phyloP scores from a whole-genome alignment of 2,329 filamentous ascomycete species.

The Cladosporium sphaerospermum region DNA sequence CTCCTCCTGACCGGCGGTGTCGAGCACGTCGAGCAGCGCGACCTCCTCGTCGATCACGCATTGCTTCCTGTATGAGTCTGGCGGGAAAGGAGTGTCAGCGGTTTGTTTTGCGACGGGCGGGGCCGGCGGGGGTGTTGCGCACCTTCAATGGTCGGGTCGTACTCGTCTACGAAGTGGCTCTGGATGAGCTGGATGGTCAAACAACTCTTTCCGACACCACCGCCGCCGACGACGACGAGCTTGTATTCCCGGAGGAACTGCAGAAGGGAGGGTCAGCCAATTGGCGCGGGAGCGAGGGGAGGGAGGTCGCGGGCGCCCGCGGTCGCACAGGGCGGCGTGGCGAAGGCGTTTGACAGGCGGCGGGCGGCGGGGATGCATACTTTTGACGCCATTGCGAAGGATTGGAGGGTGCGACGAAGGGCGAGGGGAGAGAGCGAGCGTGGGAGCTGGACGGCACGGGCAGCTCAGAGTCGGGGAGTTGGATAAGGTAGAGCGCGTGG shows the following conservation, averaged over 20 bases:
- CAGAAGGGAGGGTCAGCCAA: constrained; percentile 7
- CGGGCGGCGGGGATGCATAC: constrained; percentile 17
- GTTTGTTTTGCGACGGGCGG: not conserved
- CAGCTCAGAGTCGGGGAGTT: not conserved
- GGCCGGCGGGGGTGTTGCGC: constrained; percentile 27
- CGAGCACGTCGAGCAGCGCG: constrained; percentile 92
- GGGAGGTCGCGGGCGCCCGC: constrained; percentile 9
- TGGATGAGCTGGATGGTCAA: constrained; percentile 80
- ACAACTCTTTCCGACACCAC: constrained; percentile 98
- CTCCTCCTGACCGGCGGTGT: constrained; percentile 97
- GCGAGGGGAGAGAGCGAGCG: constrained; percentile 1
- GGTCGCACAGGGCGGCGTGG: constrained; percentile 12
- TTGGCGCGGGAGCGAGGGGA: constrained; percentile 12
- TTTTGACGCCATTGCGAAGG: constrained; percentile 30
- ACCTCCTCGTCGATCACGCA: constrained; percentile 98
- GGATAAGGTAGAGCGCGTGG: not conserved
- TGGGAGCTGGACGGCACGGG: constrained; percentile 1
- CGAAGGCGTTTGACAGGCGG: constrained; percentile 11
- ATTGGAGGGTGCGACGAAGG: constrained; percentile 1
- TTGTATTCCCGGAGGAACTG: constrained; percentile 51
- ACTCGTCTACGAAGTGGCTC: constrained; percentile 98
- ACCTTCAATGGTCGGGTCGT: constrained; percentile 99
- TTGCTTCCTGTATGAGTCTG: constrained; percentile 99
- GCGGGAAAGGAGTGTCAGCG: constrained; percentile 19
- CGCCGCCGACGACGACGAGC: constrained; percentile 88